Conservation (phyloP, 23 red algal genomes). For the Gracilaria vermiculophylla region DNA sequence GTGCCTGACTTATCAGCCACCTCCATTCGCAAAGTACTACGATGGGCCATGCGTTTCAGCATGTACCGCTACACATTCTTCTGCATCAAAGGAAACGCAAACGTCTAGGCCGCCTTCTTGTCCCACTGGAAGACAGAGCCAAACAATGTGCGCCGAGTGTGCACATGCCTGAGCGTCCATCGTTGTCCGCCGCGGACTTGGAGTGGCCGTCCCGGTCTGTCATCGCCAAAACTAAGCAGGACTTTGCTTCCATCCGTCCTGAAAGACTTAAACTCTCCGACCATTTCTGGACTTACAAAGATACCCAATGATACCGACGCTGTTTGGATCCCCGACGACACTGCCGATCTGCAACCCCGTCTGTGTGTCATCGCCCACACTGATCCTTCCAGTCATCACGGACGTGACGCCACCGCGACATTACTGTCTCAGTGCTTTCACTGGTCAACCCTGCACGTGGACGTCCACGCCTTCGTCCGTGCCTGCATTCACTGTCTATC, state of each 20-base stretch:
- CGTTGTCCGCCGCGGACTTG: constrained; percentile 3
- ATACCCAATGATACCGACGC: neutral
- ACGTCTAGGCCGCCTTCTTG: constrained; percentile 33
- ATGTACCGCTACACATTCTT: constrained; percentile 45
- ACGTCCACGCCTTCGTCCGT: constrained; percentile 43
- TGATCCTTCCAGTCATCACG: constrained; percentile 21
- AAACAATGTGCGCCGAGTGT: neutral
- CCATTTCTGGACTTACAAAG: constrained; percentile 1
- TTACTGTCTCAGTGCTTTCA: neutral
- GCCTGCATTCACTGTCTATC: constrained; percentile 49
- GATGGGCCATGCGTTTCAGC: constrained; percentile 19
- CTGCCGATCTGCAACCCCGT: constrained; percentile 20
- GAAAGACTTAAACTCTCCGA: neutral
- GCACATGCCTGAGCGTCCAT: constrained; percentile 5
- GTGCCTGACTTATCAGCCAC: constrained; percentile 31
- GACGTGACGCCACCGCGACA: neutral
- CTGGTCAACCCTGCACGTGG: neutral
- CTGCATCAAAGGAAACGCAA: constrained; percentile 52
- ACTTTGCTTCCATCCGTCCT: neutral
- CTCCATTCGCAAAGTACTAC: constrained; percentile 30
- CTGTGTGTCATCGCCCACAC: constrained; percentile 15
- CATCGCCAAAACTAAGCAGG: constrained; percentile 13
- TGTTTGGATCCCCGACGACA: constrained; percentile 32
- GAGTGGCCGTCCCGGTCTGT: neutral
- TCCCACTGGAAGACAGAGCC: neutral